Evolutionary conservation across 805 yeast species (phyloP).

Genomic region (Teunomyces panamensis): DNA sequence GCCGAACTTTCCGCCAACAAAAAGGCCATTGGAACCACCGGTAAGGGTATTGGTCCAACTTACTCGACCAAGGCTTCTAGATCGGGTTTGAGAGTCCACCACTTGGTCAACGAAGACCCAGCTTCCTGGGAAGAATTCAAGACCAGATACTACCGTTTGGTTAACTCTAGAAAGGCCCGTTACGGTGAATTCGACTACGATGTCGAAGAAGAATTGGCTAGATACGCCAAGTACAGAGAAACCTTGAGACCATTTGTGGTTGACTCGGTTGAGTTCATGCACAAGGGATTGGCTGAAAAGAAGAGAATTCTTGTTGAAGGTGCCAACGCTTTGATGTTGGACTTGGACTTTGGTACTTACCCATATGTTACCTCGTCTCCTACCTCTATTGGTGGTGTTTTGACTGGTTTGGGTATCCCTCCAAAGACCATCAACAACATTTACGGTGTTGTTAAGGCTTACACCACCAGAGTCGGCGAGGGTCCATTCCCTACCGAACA

Average conservation of each 20-base stretch:
- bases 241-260: constrained; percentile 85
- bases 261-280: constrained; percentile 84
- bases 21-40: constrained; percentile 94
- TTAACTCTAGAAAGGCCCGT: constrained; percentile 79
- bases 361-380: constrained; percentile 95
- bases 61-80: constrained; percentile 96
- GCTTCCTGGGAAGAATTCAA: constrained; percentile 93
- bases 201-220: constrained; percentile 71
- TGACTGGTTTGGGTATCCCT: constrained; percentile 96
- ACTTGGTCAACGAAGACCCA: constrained; percentile 83
- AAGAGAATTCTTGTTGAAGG: constrained; percentile 95
- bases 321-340: constrained; percentile 97
- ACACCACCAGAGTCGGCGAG: constrained; percentile 98
- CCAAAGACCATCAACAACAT: constrained; percentile 77
- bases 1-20: constrained; percentile 78
- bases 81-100: constrained; percentile 96
- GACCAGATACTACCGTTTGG: constrained; percentile 68
- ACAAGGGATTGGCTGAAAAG: constrained; percentile 67
- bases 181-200: constrained; percentile 93
- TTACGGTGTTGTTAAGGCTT: constrained; percentile 97
- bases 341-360: constrained; percentile 95
- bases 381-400: constrained; percentile 97
- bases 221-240: constrained; percentile 73
- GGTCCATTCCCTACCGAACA: constrained; percentile 99
- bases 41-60: constrained; percentile 98